These are phyloP conservation scores for Maudiozyma turicensis DNA, from an alignment of 805 yeast genomes.

Conservation along the genomic window DNA sequence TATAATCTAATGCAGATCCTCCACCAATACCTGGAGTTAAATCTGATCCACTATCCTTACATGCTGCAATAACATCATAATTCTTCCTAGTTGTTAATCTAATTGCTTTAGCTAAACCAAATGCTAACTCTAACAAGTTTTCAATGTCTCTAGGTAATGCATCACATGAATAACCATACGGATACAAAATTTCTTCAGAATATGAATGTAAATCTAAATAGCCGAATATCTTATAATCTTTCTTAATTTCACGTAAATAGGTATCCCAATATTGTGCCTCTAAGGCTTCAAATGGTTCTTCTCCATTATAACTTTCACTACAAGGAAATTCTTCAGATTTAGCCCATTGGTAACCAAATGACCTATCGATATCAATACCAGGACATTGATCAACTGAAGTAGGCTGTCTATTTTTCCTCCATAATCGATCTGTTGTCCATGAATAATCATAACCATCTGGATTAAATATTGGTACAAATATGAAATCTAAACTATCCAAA, in stretches of 20 bases:
- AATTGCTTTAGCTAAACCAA: slow-evolving; percentile 68
- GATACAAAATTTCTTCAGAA: slow-evolving; percentile 73
- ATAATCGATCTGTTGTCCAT: slow-evolving; percentile 71
- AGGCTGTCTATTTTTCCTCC: slow-evolving; percentile 84
- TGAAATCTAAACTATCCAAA: slow-evolving; percentile 53
- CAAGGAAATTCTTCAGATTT: slow-evolving; percentile 59
- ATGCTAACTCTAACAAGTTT: slow-evolving; percentile 70
- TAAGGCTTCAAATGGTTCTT: slow-evolving; percentile 53
- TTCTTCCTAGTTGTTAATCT: slow-evolving; percentile 51
- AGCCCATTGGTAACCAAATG: slow-evolving; percentile 68
- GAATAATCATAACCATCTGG: slow-evolving; percentile 87
- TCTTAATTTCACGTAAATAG: slow-evolving; percentile 34
- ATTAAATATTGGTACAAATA: slow-evolving; percentile 74
- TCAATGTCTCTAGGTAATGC: slow-evolving; percentile 71
- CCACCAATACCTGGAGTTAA: slow-evolving; percentile 65
- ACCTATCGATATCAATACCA: slow-evolving; percentile 83
- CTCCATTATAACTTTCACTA: slow-evolving; percentile 78
- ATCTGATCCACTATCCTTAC: slow-evolving; percentile 70
- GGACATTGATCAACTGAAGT: slow-evolving; percentile 56
- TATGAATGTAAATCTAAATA: slow-evolving; percentile 79
- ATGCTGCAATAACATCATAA: slow-evolving; percentile 67
- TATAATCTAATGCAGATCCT: slow-evolving; percentile 71
- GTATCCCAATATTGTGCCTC: slow-evolving; percentile 45
- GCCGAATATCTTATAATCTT: slow-evolving; percentile 56
- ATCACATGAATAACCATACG: slow-evolving; percentile 72